Conservation (phyloP, 345 rosid genomes). For the Bretschneidera sinensis region DNA sequence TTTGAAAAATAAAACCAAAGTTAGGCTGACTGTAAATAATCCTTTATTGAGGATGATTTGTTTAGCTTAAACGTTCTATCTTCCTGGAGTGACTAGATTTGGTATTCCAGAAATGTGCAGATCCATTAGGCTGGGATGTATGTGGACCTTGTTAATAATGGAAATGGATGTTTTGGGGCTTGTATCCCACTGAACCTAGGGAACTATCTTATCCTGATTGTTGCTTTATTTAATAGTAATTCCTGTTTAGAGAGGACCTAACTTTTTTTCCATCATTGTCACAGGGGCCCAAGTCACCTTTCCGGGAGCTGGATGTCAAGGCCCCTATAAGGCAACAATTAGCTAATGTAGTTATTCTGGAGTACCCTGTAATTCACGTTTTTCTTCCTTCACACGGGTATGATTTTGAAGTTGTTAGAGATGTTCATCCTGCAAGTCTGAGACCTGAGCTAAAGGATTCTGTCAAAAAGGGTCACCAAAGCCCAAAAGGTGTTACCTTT, state of each 20-base stretch:
- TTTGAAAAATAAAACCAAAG: too few relatives aligned
- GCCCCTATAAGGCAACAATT: constrained; percentile 62
- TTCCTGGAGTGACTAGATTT: too few relatives aligned
- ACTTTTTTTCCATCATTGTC: constrained; percentile 14
- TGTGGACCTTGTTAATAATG: too few relatives aligned
- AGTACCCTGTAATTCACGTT: constrained; percentile 84
- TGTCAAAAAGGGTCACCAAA: constrained; percentile 21
- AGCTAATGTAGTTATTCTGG: constrained; percentile 49
- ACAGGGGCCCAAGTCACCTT: constrained; percentile 70
- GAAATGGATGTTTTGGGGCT: too few relatives aligned
- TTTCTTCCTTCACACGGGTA: constrained; percentile 61
- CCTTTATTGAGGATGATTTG: too few relatives aligned
- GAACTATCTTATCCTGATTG: too few relatives aligned
- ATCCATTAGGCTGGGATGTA: too few relatives aligned
- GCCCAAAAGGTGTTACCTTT: constrained; percentile 41
- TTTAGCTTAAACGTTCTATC: too few relatives aligned
- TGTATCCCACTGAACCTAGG: too few relatives aligned
- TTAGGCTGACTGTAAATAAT: too few relatives aligned
- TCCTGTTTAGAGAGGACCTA: not conserved
- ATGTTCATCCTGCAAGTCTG: constrained; percentile 7
- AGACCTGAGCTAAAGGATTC: constrained; percentile 26
- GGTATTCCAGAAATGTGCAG: too few relatives aligned
- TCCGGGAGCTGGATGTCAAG: constrained; percentile 51
- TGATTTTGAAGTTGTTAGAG: constrained; percentile 60
- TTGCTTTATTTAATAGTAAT: too few relatives aligned